Evolutionary conservation across 1,284 basidiomycete species (phyloP), one percentile per base, ranked within the genome.

Genomic region (Mycosarcoma maydis): DNA sequence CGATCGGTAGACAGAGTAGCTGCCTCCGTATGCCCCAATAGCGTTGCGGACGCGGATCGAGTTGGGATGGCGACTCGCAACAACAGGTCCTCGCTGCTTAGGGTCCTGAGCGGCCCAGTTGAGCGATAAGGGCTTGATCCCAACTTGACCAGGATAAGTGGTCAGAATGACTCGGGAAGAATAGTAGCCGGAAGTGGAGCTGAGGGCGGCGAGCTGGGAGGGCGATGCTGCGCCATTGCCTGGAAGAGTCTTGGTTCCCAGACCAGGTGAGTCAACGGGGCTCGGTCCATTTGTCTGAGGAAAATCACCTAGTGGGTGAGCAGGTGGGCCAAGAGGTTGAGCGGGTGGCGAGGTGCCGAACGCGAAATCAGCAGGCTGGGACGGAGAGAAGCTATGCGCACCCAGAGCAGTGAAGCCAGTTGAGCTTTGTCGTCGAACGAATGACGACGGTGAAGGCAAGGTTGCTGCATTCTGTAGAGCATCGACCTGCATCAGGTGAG

Each of bases 1-100:
- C 0, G 94, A 92, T 39, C 92, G 89, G 83, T 97, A 98, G 83
- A 97, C 92, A 10, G 91, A 93, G 83, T 98, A 98, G 2, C 90
- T 91, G 11, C 94, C 94, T 0, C 89, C 90, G 80, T 97, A 94
- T 0, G 95, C 94, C 13, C 94, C 94, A 79, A 98, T 87, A 11
- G 94, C 91, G 82, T 97, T 98, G 53, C 94, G 89, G 57, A 89
- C 87, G 82, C 94, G 94, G 84, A 97, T 90, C 45, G 89, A 90
- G 26, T 87, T 86, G 0, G 90, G 88, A 37, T 94, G 89, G 27
- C 95, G 89, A 1, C 91, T 93, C 74, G 92, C 93, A 53, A 98
- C 88, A 66, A 98, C 86, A 5, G 94, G 92, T 1, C 95, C 94
- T 22, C 94, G 89, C 30, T 85, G 83, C 19, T 80, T 72, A 27